Percentiles rank a stretch among this genome's conserved stretches.
phyloP scores from a whole-genome alignment of 495 filamentous ascomycete species.

The Penicillium herquei region DNA sequence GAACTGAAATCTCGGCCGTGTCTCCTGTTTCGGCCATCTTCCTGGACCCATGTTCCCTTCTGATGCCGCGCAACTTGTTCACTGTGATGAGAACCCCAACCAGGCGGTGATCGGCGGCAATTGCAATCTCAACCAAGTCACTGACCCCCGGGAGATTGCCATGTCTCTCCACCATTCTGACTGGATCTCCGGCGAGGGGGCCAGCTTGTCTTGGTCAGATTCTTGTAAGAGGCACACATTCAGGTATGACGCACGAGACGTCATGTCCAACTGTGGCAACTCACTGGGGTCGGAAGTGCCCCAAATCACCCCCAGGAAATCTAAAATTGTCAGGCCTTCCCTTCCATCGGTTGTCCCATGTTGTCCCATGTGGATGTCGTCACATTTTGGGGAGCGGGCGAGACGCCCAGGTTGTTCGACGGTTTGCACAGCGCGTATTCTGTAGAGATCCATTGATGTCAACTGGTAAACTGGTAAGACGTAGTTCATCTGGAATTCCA shows the following conservation, averaged over 20 bases:
- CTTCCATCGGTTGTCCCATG: no score
- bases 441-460: not conserved
- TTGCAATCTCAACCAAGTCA: slow-evolving; percentile 1
- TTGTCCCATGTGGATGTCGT: not conserved
- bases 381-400: not conserved
- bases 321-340: no score
- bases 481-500: no score
- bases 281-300: no score
- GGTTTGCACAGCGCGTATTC: not conserved
- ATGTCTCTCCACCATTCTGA: not conserved
- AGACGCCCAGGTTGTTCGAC: not conserved
- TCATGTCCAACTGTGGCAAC: slow-evolving; percentile 3
- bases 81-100: slow-evolving; percentile 2
- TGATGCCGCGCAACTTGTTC: not conserved
- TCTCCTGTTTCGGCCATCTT: slow-evolving; percentile 26
- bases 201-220: not conserved
- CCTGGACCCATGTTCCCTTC: slow-evolving; percentile 18
- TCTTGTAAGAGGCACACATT: not conserved
- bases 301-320: no score
- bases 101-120: slow-evolving; percentile 1
- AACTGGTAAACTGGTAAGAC: not conserved
- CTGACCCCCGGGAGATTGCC: not conserved
- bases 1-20: slow-evolving; percentile 23
- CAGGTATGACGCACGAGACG: slow-evolving; percentile 1
- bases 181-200: not conserved